A percentile compares a stretch with the other conserved stretches of the same genome.
Conservation (phyloP, 345 rosid species). For the Rubroshorea leprosula region DNA sequence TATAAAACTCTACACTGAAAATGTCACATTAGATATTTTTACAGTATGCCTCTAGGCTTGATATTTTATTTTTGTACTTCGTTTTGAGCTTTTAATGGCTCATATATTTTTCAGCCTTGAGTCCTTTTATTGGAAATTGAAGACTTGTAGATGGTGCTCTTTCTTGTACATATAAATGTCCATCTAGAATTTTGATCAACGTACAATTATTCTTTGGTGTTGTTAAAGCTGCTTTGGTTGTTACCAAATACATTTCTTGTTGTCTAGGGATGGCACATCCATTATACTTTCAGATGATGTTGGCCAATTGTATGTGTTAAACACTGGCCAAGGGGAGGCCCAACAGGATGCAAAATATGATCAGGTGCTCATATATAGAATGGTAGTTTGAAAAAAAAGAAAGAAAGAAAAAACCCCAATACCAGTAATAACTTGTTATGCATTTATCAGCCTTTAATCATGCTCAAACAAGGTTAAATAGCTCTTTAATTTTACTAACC, state of each 20-base stretch:
- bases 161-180: not conserved
- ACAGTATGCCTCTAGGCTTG: not conserved
- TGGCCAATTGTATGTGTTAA: constrained; percentile 82
- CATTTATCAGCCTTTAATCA: too few relatives aligned
- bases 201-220: constrained; percentile 3
- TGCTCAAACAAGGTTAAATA: not conserved
- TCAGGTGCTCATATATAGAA: constrained; percentile 64
- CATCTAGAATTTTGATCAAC: not conserved
- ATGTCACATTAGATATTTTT: not conserved
- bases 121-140: not conserved
- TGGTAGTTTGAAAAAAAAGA: too few relatives aligned
- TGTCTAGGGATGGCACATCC: constrained; percentile 87
- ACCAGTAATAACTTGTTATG: too few relatives aligned
- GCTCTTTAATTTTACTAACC: constrained; percentile 12
- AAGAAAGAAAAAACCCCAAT: too few relatives aligned
- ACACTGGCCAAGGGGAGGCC: constrained; percentile 98
- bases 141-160: not conserved
- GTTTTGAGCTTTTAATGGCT: not conserved
- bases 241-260: constrained; percentile 5
- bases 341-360: constrained; percentile 92
- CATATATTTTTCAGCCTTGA: not conserved
- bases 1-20: not conserved
- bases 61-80: too few relatives aligned
- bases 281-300: constrained; percentile 98
- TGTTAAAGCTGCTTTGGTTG: constrained; percentile 8